Percentiles rank a stretch among this genome's conserved stretches.
Conservation (phyloP, 345 rosid genomes). For the Boechera divaricarpa region DNA sequence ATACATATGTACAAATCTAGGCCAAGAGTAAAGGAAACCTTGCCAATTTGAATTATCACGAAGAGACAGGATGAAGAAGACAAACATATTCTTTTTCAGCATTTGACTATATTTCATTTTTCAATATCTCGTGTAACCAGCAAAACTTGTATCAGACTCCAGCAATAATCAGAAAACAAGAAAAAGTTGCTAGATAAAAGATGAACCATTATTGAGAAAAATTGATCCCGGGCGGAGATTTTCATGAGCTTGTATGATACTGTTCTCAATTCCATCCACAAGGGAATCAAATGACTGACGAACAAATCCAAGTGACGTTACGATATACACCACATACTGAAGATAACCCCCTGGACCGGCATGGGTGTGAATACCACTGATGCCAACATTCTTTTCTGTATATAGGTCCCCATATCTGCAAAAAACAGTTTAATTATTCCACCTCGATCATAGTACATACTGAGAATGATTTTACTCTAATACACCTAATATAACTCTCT, state of each 20-base stretch:
- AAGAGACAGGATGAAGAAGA: conserved; percentile 4
- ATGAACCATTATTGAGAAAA: conserved; percentile 70
- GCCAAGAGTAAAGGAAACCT: conserved; percentile 7
- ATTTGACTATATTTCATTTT: neutral
- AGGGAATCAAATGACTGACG: conserved; percentile 92
- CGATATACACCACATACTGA: conserved; percentile 83
- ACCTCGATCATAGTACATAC: too few species aligned
- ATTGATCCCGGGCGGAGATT: conserved; percentile 88
- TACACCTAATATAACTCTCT: too few species aligned
- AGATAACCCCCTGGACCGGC: conserved; percentile 99
- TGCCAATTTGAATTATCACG: neutral
- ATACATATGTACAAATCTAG: neutral
- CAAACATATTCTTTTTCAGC: neutral
- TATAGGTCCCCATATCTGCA: conserved; percentile 88
- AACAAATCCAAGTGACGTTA: conserved; percentile 95
- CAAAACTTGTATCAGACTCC: conserved; percentile 13
- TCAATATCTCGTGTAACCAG: neutral
- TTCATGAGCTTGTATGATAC: conserved; percentile 88
- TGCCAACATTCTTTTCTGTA: conserved; percentile 85
- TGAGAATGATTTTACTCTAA: too few species aligned
- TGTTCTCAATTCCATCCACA: conserved; percentile 94
- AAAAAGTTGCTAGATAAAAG: conserved; percentile 8
- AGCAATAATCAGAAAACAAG: conserved; percentile 18
- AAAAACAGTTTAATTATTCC: conserved; percentile 17
- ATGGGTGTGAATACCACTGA: conserved; percentile 96